phyloP scores from a whole-genome alignment of 768 basidiomycete genomes.

The Chalciporus pseudorubinellus region DNA sequence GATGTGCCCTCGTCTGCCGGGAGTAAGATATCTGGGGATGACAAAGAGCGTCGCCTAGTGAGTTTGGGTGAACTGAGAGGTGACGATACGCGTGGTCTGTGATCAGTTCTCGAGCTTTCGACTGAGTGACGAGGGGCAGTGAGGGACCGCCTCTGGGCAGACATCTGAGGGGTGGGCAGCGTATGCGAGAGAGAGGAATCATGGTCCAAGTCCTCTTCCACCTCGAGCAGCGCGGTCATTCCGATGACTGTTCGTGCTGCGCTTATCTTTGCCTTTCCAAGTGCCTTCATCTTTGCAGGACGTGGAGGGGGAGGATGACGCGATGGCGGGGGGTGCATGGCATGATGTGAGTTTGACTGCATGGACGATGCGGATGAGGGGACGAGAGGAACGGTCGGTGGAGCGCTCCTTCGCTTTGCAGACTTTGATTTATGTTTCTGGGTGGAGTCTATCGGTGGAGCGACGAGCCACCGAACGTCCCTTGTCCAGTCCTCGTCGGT shows the following conservation, averaged over 20 bases:
- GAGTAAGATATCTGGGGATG: conserved; percentile 25
- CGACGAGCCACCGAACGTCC: conserved; percentile 63
- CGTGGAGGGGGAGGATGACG: conserved; percentile 15
- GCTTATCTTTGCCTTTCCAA: conserved; percentile 31
- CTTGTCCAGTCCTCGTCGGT: conserved; percentile 65
- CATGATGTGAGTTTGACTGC: background rate
- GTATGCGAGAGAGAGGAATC: conserved; percentile 10
- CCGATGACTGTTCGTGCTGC: conserved; percentile 46
- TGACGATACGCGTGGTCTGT: conserved; percentile 22
- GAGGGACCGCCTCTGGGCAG: conserved; percentile 17
- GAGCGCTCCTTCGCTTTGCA: conserved; percentile 18
- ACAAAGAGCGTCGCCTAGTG: conserved; percentile 29
- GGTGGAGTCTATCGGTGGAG: conserved; percentile 26
- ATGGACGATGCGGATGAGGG: conserved; percentile 26
- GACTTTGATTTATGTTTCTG: conserved; percentile 22
- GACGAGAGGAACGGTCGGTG: conserved; percentile 10
- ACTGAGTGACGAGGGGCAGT: conserved; percentile 11
- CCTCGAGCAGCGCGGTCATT: conserved; percentile 53
- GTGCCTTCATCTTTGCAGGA: conserved; percentile 27
- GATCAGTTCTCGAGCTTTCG: conserved; percentile 6
- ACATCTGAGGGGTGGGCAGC: background rate
- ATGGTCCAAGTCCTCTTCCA: conserved; percentile 44
- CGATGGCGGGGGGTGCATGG: conserved; percentile 5
- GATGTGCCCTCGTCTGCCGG: conserved; percentile 2
- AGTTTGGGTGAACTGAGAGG: conserved; percentile 27